Evolutionary conservation across 805 yeast species (phyloP), one percentile per base, ranked within the genome.

Genomic region (Pichia sporocuriosa): DNA sequence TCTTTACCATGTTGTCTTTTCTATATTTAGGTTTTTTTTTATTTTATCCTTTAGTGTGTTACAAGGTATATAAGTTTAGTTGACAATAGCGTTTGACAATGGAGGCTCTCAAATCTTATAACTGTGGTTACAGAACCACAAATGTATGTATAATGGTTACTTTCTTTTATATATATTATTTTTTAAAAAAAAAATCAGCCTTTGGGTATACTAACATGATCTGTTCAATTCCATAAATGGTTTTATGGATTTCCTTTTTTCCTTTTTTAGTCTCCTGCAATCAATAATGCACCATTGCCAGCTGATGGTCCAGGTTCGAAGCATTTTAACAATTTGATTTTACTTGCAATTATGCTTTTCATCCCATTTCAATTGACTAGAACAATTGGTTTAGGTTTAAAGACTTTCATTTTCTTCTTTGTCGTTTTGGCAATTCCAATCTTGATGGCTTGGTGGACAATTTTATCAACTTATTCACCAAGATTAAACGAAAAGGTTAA

Each of bases 301-400:
- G 95, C 95, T 5, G 96, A 87, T 59, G 96, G 96, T 32, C 85
- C 96, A 6, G 88, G 94, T 21, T 70, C 88, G 25, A 79, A 75
- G 58, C 76, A 79, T 54, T 87, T 88, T 66, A 73, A 75, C 62
- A 87, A 88, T 65, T 54, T 54, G 50, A 56, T 75, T 11, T 56
- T 87, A 44, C 40, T 72, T 17, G 67, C 68, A 2, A 57, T 80
- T 24, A 54, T 83, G 46, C 53, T 70, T 6, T 69, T 73, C 23
- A 61, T 83, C 39, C 95, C 96, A 11, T 73, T 55, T 52, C 79
- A 73, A 57, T 55, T 83, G 45, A 70, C 81, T 40, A 69, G 77
- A 48, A 79, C 79, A 60, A 48, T 86, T 22, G 85, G 89, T 31
- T 76, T 82, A 44, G 87, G 94, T 4, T 68, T 70, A 54, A 75